phyloP scores from a whole-genome alignment of 352 stramenopile species.

The Phytophthora vignae region DNA sequence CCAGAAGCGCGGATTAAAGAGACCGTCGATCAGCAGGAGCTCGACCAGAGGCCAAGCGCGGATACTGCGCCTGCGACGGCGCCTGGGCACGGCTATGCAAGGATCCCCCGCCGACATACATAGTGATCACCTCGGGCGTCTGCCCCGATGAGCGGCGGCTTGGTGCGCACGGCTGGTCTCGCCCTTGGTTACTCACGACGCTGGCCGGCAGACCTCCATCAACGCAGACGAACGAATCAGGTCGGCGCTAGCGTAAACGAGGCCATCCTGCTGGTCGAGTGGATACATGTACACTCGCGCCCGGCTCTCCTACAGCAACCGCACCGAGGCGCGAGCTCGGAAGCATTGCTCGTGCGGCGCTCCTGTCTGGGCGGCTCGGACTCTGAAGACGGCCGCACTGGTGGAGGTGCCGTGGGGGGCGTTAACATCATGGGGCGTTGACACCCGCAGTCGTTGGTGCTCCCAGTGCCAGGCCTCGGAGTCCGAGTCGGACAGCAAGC shows the following conservation, averaged over 20 bases:
- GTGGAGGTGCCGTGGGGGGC: too few species aligned
- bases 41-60: slow-evolving; percentile 22
- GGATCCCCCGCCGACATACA: slow-evolving; percentile 27
- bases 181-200: slow-evolving; percentile 13
- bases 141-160: background rate
- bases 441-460: background rate
- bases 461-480: background rate
- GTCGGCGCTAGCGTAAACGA: slow-evolving; percentile 21
- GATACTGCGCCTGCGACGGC: slow-evolving; percentile 35
- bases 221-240: slow-evolving; percentile 19
- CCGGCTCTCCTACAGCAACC: slow-evolving; percentile 15
- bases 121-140: slow-evolving; percentile 6
- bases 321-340: too few species aligned
- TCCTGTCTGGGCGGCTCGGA: too few species aligned
- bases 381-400: too few species aligned
- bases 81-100: slow-evolving; percentile 28
- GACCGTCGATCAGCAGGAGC: background rate
- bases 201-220: background rate
- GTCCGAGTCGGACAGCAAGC: background rate
- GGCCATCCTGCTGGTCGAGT: slow-evolving; percentile 21
- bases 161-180: background rate
- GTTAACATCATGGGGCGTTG: too few species aligned
- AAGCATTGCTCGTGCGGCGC: too few species aligned
- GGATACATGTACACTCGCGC: slow-evolving; percentile 6
- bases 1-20: slow-evolving; percentile 16